phyloP scores from a whole-genome alignment of 179 eudicot genomes.

The Kewa caespitosa region DNA sequence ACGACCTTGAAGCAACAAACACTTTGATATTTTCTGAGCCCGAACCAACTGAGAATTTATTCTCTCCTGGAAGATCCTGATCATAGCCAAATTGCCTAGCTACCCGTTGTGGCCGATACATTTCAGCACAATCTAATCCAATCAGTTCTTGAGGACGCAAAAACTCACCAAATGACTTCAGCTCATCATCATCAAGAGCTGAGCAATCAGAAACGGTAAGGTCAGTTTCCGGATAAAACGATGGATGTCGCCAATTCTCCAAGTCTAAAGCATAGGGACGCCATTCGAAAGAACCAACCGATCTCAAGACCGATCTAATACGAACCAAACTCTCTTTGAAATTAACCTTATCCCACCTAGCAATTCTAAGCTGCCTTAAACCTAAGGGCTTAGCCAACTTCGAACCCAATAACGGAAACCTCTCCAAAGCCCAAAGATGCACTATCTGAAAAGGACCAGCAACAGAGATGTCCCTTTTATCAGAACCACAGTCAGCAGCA shows the following conservation, averaged over 20 bases:
- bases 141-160: constrained; percentile 17
- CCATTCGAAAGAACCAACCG: constrained; percentile 14
- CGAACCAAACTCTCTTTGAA: constrained; percentile 8
- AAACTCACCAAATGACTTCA: constrained; percentile 13
- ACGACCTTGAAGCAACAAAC: neutral
- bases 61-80: neutral
- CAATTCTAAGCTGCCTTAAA: constrained; percentile 30
- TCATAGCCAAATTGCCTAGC: constrained; percentile 22
- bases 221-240: constrained; percentile 26
- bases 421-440: constrained; percentile 29
- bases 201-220: constrained; percentile 19
- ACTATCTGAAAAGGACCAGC: constrained; percentile 24
- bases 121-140: constrained; percentile 26
- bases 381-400: constrained; percentile 25
- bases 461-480: constrained; percentile 19
- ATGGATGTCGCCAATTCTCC: constrained; percentile 20
- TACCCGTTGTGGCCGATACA: constrained; percentile 24
- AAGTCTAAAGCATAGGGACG: constrained; percentile 24
- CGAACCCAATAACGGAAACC: constrained; percentile 24
- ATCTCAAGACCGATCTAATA: constrained; percentile 15
- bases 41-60: neutral
- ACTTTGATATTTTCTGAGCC: neutral
- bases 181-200: constrained; percentile 25
- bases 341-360: constrained; percentile 31
- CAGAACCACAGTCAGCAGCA: constrained; percentile 19